These are phyloP conservation scores for Citrus hindsii DNA, from an alignment of 345 rosid species.

Conservation along the genomic window DNA sequence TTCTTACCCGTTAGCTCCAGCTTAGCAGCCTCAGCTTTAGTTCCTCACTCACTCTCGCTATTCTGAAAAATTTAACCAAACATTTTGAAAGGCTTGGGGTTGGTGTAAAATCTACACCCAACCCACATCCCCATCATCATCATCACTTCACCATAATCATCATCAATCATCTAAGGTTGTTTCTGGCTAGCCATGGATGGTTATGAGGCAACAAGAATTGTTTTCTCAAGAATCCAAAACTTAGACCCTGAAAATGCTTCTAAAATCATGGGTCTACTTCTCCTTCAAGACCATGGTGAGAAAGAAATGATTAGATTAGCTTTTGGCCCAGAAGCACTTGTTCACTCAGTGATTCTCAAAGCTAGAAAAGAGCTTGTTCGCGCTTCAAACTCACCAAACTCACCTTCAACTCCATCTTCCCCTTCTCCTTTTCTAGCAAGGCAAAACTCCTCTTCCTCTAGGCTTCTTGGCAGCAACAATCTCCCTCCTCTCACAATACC, in stretches of 20 bases:
- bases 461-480: constrained; percentile 22
- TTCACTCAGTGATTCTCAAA: constrained; percentile 64
- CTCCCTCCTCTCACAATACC: constrained; percentile 39
- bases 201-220: constrained; percentile 86
- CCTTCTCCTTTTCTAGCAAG: constrained; percentile 42
- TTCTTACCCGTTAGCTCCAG: neutral
- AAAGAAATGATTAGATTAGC: constrained; percentile 93
- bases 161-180: neutral
- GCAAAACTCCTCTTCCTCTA: constrained; percentile 35
- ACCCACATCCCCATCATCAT: constrained; percentile 2
- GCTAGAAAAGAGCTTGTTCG: constrained; percentile 73
- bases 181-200: constrained; percentile 52
- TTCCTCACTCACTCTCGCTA: constrained; percentile 25
- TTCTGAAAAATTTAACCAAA: constrained; percentile 19
- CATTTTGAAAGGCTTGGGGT: constrained; percentile 16
- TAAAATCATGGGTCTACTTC: constrained; percentile 88
- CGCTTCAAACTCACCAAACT: constrained; percentile 24
- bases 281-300: constrained; percentile 91
- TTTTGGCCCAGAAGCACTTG: constrained; percentile 78
- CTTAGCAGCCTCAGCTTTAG: neutral
- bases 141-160: neutral
- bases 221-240: constrained; percentile 76
- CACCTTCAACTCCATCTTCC: constrained; percentile 48
- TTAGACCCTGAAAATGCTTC: constrained; percentile 89
- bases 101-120: constrained; percentile 33